phyloP scores from a whole-genome alignment of 495 filamentous ascomycete species.

The Neurospora tetrasperma region DNA sequence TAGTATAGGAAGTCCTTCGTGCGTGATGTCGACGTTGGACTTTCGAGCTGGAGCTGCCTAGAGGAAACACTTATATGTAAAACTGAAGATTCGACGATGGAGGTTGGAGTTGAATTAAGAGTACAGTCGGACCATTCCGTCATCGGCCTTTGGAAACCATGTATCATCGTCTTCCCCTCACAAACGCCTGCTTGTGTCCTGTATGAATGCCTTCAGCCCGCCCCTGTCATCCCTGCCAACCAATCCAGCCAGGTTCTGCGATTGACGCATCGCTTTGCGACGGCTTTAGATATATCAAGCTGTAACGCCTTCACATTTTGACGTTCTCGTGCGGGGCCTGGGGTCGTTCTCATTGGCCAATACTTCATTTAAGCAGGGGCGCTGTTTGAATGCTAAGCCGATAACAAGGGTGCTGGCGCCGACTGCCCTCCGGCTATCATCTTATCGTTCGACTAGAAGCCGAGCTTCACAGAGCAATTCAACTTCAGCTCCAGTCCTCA shows the following conservation, averaged over 20 bases:
- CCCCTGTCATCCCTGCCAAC: not conserved
- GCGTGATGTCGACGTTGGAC: not conserved
- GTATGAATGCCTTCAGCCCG: not conserved
- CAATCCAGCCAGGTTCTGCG: not conserved
- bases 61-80: not conserved
- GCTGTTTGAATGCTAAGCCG: not conserved
- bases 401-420: not conserved
- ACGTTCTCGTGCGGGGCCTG: constrained; percentile 4
- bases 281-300: constrained; percentile 16
- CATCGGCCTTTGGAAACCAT: not conserved
- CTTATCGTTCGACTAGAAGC: not conserved
- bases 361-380: not conserved
- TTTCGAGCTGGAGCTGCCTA: not conserved
- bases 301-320: constrained; percentile 1
- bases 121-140: not conserved
- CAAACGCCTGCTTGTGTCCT: not conserved
- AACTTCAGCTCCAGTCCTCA: not conserved
- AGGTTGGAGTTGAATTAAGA: not conserved
- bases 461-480: not conserved
- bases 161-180: not conserved
- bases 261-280: constrained; percentile 15
- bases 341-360: constrained; percentile 14
- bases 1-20: not conserved
- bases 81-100: not conserved
- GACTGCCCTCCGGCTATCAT: not conserved